Base-by-base conservation (phyloP, 1,284 basidiomycete species). In the Malassezia vespertilionis region DNA sequence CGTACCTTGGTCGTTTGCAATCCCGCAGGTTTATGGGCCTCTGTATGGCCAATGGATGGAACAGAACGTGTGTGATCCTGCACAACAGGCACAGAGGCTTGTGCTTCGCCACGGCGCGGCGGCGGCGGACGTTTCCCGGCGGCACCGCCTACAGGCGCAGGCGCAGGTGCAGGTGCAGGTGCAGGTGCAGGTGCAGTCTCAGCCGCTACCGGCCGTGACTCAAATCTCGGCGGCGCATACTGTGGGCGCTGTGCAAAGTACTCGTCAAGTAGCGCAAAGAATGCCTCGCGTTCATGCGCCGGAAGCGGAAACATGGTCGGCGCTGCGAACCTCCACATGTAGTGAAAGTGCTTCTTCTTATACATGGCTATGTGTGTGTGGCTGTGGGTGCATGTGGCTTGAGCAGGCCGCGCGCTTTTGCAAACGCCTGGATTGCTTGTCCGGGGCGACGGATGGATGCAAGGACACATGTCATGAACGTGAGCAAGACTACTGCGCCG, bases 401-500 rank as follows among this genome's bases (percentile, higher is more conserved):
- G 20, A 12, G 14, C 14, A 23, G n/a, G 28, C 21, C 11, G 17
- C 38, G 45, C 21, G 41, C 33, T 21, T 46, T 20, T 21, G 41
- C 33, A 21, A 27, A 28, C 35, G 40, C n/a, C 3, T 27, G 36
- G 22, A 86, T 82, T 12, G 81, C 82, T 9, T 72, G 62, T 11
- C 82, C 76, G 0, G 89, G 89, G 52, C 78, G 75, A 34, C 87
- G 77, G 45, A 93, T 72, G 0, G 81, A 77, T 8, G 85, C 76
- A 4, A 84, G 74, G 2, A 90, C 69, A 43, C 86, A 85, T 12
- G 90, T 73, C 75, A 89, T 80, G 12, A 83, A 79, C n/a, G 83
- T 88, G 24, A 99, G 74, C 12, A 97, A 75, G 33, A 84, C 78
- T 5, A 97, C 82, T 60, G 86, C 87, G 8, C 91, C 91, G 0